Evolutionary conservation across 306 rosid genomes (phyloP).

Genomic region (Trichosanthes truncata): DNA sequence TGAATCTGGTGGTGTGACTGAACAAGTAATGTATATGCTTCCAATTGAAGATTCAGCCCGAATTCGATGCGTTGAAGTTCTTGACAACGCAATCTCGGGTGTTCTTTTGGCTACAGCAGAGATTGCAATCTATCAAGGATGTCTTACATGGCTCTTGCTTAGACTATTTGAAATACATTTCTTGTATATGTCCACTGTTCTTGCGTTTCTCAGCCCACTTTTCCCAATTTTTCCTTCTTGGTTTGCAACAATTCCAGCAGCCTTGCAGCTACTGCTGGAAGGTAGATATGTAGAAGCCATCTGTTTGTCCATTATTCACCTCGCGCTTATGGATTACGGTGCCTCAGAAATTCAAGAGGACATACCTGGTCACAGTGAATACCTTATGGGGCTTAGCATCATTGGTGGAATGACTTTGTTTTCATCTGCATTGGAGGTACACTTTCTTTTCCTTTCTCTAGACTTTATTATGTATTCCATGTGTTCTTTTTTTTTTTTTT

Average conservation of each 20-base stretch:
- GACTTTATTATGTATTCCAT: neutral
- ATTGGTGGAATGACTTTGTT: slow-evolving; percentile 96
- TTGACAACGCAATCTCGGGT: slow-evolving; percentile 85
- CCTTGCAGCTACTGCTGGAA: slow-evolving; percentile 68
- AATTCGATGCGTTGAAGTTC: slow-evolving; percentile 76
- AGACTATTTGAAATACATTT: slow-evolving; percentile 69
- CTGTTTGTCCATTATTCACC: slow-evolving; percentile 50
- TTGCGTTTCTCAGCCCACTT: slow-evolving; percentile 68
- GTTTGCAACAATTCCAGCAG: slow-evolving; percentile 77
- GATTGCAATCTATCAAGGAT: slow-evolving; percentile 80
- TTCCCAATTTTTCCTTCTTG: slow-evolving; percentile 77
- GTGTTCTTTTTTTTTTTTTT: no score
- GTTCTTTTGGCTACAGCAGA: slow-evolving; percentile 87
- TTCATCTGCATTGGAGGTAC: slow-evolving; percentile 87
- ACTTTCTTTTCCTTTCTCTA: neutral
- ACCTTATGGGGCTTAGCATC: slow-evolving; percentile 90
- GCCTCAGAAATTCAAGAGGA: slow-evolving; percentile 77
- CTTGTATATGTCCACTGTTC: slow-evolving; percentile 79
- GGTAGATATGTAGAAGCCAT: slow-evolving; percentile 64
- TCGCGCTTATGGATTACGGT: slow-evolving; percentile 71
- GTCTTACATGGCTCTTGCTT: slow-evolving; percentile 87
- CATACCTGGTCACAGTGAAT: slow-evolving; percentile 81
- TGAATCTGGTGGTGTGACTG: slow-evolving; percentile 97
- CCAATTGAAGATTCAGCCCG: slow-evolving; percentile 60
- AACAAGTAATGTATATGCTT: slow-evolving; percentile 72